Evolutionary conservation across 495 filamentous ascomycete species (phyloP), one percentile per base, ranked within the genome.

Genomic region (Trichoderma reesei): DNA sequence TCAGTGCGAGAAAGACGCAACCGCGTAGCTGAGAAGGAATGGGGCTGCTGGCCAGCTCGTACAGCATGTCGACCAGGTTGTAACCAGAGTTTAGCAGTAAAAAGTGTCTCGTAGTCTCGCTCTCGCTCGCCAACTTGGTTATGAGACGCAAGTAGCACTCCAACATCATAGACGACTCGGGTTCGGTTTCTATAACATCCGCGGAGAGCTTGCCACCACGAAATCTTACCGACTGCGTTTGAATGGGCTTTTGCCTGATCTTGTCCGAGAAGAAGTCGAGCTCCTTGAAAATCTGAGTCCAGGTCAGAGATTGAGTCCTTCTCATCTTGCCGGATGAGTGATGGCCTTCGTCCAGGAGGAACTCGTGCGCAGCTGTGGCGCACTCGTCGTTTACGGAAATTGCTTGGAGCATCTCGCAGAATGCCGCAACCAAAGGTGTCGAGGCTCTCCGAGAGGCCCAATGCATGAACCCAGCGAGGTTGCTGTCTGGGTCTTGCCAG

Each of bases 381-480:
- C 88, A 90, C 61, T 89, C 83, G 62, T 90, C 85, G 41, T 90
- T 90, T 41, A 86, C 82, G 0, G 95, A 90, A 60, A 99, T 83
- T 2, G 91, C 85, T 68, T 90, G 87, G 10, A 99, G 80, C 86
- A 98, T 88, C 73, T 97, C 96, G 73, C 92, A 97, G 68, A 97
- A 98, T 16, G 92, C 92, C 69, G 90, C 92, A 62, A 91, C 91
- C 38, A 95, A 85, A 18, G 94, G 94, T 6, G 95, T 96, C 8
- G 94, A 94, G 67, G 93, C 91, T 67, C 92, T 82, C 66, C 87
- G 86, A 2, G 95, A 96, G 34, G 93, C 90, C 95, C 95, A 99
- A 64, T 92, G 88, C 66, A 99, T 79, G 70, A 99, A 99, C 5
- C 94, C 94, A 67, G 88, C 87, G 48, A 98, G 77, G 67, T 96